Conservation (phyloP, 2,329 filamentous ascomycete species). For the Exophiala spinifera region DNA sequence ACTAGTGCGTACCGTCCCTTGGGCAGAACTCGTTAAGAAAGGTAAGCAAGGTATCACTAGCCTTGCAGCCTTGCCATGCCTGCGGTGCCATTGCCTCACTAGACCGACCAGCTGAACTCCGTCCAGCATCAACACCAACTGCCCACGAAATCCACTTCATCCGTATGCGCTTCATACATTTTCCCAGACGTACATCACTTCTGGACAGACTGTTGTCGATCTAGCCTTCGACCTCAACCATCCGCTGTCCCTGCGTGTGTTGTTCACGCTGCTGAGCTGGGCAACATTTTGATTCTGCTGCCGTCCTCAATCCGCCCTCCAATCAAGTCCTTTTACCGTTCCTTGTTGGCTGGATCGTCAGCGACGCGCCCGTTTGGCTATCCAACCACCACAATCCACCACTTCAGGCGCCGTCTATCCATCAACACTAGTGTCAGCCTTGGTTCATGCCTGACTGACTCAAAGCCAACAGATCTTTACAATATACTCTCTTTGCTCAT, state of each 20-base stretch:
- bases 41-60: too few species aligned
- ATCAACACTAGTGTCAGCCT: not conserved
- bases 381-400: not conserved
- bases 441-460: not conserved
- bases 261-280: not conserved
- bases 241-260: not conserved
- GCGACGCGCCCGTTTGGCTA: constrained; percentile 1
- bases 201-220: not conserved
- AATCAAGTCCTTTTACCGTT: not conserved
- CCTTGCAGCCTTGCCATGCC: too few species aligned
- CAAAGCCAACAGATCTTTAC: not conserved
- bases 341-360: not conserved
- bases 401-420: not conserved
- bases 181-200: not conserved
- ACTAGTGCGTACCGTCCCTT: too few species aligned
- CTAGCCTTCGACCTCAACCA: not conserved
- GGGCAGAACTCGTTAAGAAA: too few species aligned
- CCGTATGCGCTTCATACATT: not conserved
- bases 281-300: not conserved
- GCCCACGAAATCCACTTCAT: not conserved
- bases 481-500: not conserved
- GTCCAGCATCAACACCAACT: too few species aligned
- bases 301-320: not conserved
- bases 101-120: too few species aligned
- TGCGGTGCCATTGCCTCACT: too few species aligned